Base-by-base conservation (phyloP, 148 eudicot species). In the Fagopyrum homotropicum region DNA sequence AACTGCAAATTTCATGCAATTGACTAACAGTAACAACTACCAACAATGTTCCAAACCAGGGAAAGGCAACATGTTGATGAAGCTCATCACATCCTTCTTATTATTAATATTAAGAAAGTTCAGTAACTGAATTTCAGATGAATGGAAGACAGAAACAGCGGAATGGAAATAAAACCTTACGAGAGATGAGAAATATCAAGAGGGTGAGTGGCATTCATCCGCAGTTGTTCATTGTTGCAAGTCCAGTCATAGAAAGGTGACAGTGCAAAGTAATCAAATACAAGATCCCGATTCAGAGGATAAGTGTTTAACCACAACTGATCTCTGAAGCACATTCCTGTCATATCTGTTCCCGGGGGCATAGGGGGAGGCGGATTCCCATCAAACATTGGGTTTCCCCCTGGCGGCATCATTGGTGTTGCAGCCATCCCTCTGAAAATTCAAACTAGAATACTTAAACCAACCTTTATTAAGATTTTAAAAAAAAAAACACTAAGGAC, bases 291-390 rank as follows among this genome's bases (percentile, higher is more conserved):
- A 74, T 94, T 96, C 52, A 94, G 84, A 4, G 97, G 97, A 57
- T 90, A 92, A 6, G 91, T 80, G 73, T 90, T 91, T 15, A 94
- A 86, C 97, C 98, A 94, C 30, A 91, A 69, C 80, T 94, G 97
- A 78, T 94, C 98, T 77, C 97, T 83, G 79, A 93, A 93, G 80
- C 98, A 89, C 8, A 93, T 93, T 63, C 97, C 93, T 10, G 98
- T 93, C 98, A 93, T 93, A 75, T 93, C 97, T 4, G 98, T 93
- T 6, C 95, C 97, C 9, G 97, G 97, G 0, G 87, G 91, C 14
- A 86, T 83, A 4, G 89, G 83, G 8, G 85, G 75, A 72, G 83
- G 81, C 8, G 81, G 86, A 43, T 52, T 78, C 15, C 82, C 89
- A 45, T 91, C 91, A 14, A 78, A 48, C 73, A 83, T 83, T 30